Percentiles rank a stretch among this genome's conserved stretches.
These are phyloP conservation scores for Neonectria hederae DNA, from an alignment of 2,329 filamentous ascomycete genomes.

Conservation along the genomic window DNA sequence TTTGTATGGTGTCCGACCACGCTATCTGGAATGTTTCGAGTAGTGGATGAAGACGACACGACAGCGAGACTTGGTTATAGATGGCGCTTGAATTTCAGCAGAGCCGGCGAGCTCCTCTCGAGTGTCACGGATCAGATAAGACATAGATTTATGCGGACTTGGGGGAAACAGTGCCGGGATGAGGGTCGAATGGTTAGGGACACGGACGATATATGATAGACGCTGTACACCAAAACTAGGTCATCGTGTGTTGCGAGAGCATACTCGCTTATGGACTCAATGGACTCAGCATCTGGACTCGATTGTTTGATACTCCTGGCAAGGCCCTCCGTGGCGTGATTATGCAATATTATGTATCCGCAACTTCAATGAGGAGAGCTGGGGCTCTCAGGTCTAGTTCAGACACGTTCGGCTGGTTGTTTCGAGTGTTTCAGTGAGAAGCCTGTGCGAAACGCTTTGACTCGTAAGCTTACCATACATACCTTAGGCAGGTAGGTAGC, in stretches of 20 bases:
- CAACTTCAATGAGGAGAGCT: neutral
- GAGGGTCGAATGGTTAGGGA: slow-evolving; percentile 14
- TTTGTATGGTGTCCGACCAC: slow-evolving; percentile 21
- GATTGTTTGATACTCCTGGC: neutral
- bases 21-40: slow-evolving; percentile 16
- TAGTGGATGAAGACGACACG: slow-evolving; percentile 19
- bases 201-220: slow-evolving; percentile 26
- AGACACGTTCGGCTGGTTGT: slow-evolving; percentile 12
- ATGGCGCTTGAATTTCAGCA: slow-evolving; percentile 30
- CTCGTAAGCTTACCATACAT: neutral
- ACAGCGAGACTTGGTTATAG: slow-evolving; percentile 24
- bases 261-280: slow-evolving; percentile 1
- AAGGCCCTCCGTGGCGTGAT: neutral
- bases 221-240: slow-evolving; percentile 6
- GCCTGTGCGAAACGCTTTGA: slow-evolving; percentile 10
- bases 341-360: neutral
- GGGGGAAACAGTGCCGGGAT: slow-evolving; percentile 14
- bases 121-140: slow-evolving; percentile 23
- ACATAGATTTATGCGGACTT: slow-evolving; percentile 28
- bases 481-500: neutral
- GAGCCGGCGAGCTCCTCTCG: slow-evolving; percentile 37
- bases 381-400: neutral
- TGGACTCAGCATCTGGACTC: neutral
- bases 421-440: slow-evolving; percentile 16
- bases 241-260: neutral